Evolutionary conservation across 352 stramenopile genomes (phyloP).

Genomic region (Pythium grandisporangium): DNA sequence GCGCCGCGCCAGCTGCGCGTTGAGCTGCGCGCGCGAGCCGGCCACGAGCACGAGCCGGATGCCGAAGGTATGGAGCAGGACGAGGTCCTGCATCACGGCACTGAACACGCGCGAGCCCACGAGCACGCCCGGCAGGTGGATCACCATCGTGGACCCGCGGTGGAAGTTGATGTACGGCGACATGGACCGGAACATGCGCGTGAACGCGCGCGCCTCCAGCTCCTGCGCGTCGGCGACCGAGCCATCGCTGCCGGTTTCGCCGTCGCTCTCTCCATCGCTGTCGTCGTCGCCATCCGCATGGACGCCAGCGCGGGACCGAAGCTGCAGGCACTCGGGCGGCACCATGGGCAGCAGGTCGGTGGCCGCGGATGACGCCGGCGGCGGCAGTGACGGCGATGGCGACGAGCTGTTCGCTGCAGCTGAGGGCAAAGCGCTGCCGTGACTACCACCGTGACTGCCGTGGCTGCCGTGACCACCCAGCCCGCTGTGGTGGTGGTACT

Average conservation of each 20-base stretch:
- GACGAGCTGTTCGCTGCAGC: not conserved
- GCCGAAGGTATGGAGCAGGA: constrained; percentile 92
- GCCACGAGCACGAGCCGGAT: constrained; percentile 94
- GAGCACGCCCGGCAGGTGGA: constrained; percentile 93
- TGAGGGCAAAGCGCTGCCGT: not conserved
- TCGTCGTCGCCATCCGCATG: no score
- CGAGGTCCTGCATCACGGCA: constrained; percentile 94
- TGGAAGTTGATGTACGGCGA: constrained; percentile 98
- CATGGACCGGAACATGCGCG: constrained; percentile 92
- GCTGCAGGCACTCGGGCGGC: constrained; percentile 64
- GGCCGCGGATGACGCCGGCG: constrained; percentile 5
- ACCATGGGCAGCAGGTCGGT: constrained; percentile 67
- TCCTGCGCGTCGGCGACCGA: constrained; percentile 12
- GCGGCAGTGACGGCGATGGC: not conserved
- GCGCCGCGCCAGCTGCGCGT: constrained; percentile 74
- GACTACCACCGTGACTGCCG: constrained; percentile 3
- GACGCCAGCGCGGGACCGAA: constrained; percentile 24
- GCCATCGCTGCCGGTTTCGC: no score
- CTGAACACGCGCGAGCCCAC: constrained; percentile 89
- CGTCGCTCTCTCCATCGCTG: no score
- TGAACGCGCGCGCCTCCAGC: constrained; percentile 79
- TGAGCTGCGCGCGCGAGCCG: constrained; percentile 93
- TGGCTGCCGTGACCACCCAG: not conserved
- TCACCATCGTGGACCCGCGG: constrained; percentile 91
- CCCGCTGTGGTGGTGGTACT: no score